A percentile compares a stretch with the other conserved stretches of the same genome.
Conservation (phyloP, 768 basidiomycete species). For the Glaciozyma antarctica region DNA sequence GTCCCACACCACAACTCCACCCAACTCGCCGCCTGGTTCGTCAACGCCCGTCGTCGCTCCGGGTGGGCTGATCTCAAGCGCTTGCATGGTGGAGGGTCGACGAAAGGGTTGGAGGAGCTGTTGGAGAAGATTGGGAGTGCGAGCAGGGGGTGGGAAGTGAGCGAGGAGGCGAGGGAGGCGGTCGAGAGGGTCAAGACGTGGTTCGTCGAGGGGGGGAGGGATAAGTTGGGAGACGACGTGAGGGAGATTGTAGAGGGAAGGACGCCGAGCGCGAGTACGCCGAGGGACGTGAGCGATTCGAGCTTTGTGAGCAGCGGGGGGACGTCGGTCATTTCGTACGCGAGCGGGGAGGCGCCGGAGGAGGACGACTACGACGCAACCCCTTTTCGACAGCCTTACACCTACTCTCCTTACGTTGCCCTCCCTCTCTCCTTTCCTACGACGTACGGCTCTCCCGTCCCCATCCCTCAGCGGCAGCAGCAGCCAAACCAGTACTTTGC, state of each 20-base stretch:
- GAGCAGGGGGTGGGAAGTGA: neutral
- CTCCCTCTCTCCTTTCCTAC: no score
- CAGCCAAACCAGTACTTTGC: no score
- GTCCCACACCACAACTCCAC: slow-evolving; percentile 2
- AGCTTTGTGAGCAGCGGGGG: no score
- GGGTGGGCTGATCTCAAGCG: slow-evolving; percentile 16
- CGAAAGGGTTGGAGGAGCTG: slow-evolving; percentile 1
- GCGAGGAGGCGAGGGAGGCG: neutral
- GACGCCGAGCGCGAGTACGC: no score
- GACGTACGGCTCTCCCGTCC: no score
- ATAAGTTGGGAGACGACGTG: neutral
- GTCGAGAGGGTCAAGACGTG: neutral
- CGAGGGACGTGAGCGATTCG: no score
- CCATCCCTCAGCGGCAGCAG: no score
- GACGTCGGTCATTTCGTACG: no score
- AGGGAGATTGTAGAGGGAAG: neutral
- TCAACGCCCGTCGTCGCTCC: slow-evolving; percentile 13
- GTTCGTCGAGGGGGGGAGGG: neutral
- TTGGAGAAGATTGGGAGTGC: neutral
- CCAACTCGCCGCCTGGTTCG: slow-evolving; percentile 17
- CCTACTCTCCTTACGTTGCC: no score
- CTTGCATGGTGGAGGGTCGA: slow-evolving; percentile 2
- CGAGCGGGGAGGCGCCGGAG: no score
- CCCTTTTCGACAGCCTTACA: no score
- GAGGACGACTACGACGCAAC: no score